Conservation (phyloP, 148 eudicot genomes). For the Rhododendron molle region DNA sequence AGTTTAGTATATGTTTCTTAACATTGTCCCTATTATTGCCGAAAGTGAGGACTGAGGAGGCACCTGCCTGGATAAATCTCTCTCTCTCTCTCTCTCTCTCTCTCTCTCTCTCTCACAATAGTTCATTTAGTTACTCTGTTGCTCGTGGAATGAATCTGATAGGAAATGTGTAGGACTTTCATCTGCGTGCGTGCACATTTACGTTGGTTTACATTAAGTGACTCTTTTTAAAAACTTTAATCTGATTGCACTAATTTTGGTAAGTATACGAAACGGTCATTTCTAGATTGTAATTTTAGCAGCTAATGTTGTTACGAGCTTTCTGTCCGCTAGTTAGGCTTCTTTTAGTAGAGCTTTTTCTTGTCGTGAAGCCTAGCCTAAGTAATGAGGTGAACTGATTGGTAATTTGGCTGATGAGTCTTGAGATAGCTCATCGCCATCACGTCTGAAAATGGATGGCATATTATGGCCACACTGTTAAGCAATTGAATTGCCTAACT, state of each 20-base stretch:
- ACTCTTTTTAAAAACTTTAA: not conserved
- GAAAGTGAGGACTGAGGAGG: not conserved
- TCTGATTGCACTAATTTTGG: not conserved
- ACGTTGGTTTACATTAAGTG: not conserved
- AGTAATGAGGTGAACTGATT: not conserved
- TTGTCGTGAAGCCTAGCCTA: not conserved
- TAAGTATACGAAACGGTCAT: not conserved
- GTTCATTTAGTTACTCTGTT: not conserved
- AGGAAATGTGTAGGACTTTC: not conserved
- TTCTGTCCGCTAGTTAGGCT: not conserved
- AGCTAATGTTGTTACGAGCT: not conserved
- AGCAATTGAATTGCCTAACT: not conserved
- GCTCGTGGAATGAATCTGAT: not conserved
- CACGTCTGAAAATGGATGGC: not conserved
- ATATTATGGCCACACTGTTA: not conserved
- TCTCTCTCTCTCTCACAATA: not conserved
- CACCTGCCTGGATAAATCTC: not conserved
- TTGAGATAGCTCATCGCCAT: not conserved
- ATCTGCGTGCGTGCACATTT: not conserved
- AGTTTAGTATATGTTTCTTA: not conserved
- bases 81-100: too few species aligned
- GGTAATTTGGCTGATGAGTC: not conserved
- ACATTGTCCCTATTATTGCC: not conserved
- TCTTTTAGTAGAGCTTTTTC: not conserved
- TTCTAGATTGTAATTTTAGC: not conserved